A percentile compares a stretch with the other conserved stretches of the same genome.
phyloP scores from a whole-genome alignment of 1,139 yeast species.

The Geotrichum europaeum region DNA sequence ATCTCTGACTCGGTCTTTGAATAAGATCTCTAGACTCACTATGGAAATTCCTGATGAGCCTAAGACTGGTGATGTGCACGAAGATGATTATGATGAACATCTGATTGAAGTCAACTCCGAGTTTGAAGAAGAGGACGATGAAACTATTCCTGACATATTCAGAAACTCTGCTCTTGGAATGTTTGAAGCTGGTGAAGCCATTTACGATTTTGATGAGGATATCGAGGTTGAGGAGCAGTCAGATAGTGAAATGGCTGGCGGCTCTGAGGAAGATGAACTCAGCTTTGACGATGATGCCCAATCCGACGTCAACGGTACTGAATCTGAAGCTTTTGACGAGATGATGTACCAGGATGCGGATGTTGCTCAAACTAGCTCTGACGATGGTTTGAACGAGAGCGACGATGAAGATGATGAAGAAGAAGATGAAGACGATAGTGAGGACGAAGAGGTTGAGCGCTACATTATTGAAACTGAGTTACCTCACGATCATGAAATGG shows the following conservation, averaged over 20 bases:
- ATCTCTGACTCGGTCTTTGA: constrained; percentile 54
- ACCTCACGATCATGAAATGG: constrained; percentile 13
- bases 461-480: constrained; percentile 7
- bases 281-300: constrained; percentile 30
- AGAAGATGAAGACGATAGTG: constrained; percentile 22
- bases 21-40: constrained; percentile 49
- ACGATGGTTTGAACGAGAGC: constrained; percentile 20
- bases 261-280: constrained; percentile 30
- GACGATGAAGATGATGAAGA: constrained; percentile 32
- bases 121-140: constrained; percentile 33
- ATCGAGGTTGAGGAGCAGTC: constrained; percentile 38
- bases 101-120: constrained; percentile 21
- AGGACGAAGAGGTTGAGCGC: constrained; percentile 12
- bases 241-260: constrained; percentile 24
- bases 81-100: constrained; percentile 50
- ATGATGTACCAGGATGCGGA: constrained; percentile 32
- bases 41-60: constrained; percentile 37
- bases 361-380: constrained; percentile 17
- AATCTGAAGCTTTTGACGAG: constrained; percentile 31
- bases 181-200: constrained; percentile 79
- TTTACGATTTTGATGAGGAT: constrained; percentile 52
- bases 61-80: constrained; percentile 45
- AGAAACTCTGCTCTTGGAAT: constrained; percentile 86
- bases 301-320: constrained; percentile 32
- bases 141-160: constrained; percentile 78